Conservation (phyloP, 768 basidiomycete species). For the Tricholoma bakamatsutake region DNA sequence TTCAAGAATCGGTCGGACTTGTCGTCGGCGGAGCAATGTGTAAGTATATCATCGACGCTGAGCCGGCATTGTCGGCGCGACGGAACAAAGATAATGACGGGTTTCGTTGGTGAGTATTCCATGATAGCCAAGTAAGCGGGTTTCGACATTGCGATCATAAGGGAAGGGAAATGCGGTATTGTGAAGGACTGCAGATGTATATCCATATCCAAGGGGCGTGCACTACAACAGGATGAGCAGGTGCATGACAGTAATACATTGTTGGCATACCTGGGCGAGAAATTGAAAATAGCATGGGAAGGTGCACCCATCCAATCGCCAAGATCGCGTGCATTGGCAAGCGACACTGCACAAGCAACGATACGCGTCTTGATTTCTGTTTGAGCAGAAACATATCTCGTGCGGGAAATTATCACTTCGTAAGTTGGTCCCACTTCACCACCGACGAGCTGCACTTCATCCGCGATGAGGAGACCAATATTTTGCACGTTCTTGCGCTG, state of each 20-base stretch:
- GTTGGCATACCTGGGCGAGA: conserved; percentile 71
- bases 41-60: conserved; percentile 86
- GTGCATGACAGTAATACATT: background rate
- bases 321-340: conserved; percentile 92
- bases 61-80: conserved; percentile 91
- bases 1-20: conserved; percentile 85
- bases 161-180: conserved; percentile 95
- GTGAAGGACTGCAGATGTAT: conserved; percentile 95
- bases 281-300: conserved; percentile 95
- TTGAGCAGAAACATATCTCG: conserved; percentile 94
- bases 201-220: conserved; percentile 95
- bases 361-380: conserved; percentile 91
- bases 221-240: conserved; percentile 37
- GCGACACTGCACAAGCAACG: conserved; percentile 90
- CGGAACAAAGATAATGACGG: conserved; percentile 89
- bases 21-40: conserved; percentile 85
- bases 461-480: conserved; percentile 88
- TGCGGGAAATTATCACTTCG: conserved; percentile 92
- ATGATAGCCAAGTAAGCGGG: conserved; percentile 91
- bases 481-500: conserved; percentile 96
- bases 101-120: conserved; percentile 81
- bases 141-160: conserved; percentile 99
- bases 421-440: conserved; percentile 95
- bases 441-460: conserved; percentile 92
- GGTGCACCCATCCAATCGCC: conserved; percentile 98